Percentiles rank a stretch among this genome's conserved stretches.
Conservation (phyloP, 441 rosid genomes). For the Aquilaria agallochum region DNA sequence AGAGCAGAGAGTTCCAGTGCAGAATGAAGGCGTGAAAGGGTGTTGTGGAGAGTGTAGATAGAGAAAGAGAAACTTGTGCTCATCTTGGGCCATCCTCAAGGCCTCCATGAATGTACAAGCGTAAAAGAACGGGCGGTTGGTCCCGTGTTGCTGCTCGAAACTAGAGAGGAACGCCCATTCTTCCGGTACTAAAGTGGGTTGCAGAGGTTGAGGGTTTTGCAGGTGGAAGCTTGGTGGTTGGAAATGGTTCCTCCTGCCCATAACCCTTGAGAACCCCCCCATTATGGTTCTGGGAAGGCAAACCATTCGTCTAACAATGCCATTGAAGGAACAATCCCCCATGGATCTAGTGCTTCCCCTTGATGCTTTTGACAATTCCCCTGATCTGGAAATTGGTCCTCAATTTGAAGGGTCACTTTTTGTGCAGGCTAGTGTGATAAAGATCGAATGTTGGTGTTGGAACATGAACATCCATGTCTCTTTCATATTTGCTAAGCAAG, state of each 20-base stretch:
- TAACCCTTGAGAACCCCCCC: conserved; percentile 43
- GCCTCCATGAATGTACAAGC: conserved; percentile 33
- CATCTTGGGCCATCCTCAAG: conserved; percentile 47
- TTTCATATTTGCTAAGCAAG: conserved; percentile 15
- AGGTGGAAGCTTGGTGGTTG: conserved; percentile 21
- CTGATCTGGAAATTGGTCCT: too few relatives aligned
- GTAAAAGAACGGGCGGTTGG: conserved; percentile 43
- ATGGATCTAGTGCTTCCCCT: conserved; percentile 20
- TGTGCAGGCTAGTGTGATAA: too few relatives aligned
- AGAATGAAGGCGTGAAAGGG: conserved; percentile 56
- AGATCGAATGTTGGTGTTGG: too few relatives aligned
- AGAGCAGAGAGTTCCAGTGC: conserved; percentile 44
- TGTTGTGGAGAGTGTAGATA: conserved; percentile 51
- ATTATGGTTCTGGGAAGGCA: conserved; percentile 44
- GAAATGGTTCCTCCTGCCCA: conserved; percentile 35
- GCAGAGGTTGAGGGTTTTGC: conserved; percentile 23
- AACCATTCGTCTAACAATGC: conserved; percentile 45
- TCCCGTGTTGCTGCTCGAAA: conserved; percentile 50
- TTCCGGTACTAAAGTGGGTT: conserved; percentile 27
- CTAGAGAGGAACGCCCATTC: conserved; percentile 38
- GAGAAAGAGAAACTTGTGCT: conserved; percentile 54
- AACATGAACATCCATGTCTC: too few relatives aligned
- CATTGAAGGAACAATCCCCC: conserved; percentile 31
- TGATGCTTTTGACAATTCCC: conserved; percentile 27
- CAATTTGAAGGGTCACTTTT: too few relatives aligned